Evolutionary conservation across 176 grass and related monocot genomes (phyloP), one percentile per base, ranked within the genome.

Genomic region (Oryza nivara): DNA sequence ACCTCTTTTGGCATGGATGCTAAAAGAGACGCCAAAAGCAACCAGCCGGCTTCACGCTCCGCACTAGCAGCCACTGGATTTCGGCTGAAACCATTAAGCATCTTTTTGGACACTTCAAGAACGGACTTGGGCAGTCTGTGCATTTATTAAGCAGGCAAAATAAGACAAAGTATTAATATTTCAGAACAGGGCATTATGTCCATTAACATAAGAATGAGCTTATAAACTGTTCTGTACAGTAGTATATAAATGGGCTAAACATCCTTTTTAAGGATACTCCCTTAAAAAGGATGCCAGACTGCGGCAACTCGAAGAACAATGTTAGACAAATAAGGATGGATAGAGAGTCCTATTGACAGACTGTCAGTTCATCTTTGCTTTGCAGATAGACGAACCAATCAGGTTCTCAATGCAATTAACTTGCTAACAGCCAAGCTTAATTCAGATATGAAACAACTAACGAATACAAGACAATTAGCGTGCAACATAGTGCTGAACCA

Each of bases 1-100:
- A 98, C 95, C 92, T 98, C 96, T 94, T 89, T 98, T 80, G 96
- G 96, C 96, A 98, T 95, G 51, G 89, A 95, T 75, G 89, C 93
- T 86, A 98, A 83, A 80, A 98, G 89, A 76, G 96, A 98, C 61
- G 93, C 91, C 87, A 98, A 90, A 71, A 98, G 93, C 84, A 98
- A 86, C 96, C 96, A 98, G 35, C 96, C 91, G 73, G 91, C 87
- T 91, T 95, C 96, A 85, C 91, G 92, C 71, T 93, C 91, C 26
- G 88, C 88, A 54, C 64, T 87, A 84, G 96, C 91, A 86, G 89
- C 93, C 64, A 86, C 76, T 80, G 91, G 93, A 84, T 98, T 98
- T 68, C 96, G 89, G 77, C 96, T 98, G 69, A 86, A 89, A 38
- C 74, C 76, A 89, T 88, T 90, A 64, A 98, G 80, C 93, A 98